Base-by-base conservation (phyloP, 2,329 filamentous ascomycete species). In the Fusarium falciforme region DNA sequence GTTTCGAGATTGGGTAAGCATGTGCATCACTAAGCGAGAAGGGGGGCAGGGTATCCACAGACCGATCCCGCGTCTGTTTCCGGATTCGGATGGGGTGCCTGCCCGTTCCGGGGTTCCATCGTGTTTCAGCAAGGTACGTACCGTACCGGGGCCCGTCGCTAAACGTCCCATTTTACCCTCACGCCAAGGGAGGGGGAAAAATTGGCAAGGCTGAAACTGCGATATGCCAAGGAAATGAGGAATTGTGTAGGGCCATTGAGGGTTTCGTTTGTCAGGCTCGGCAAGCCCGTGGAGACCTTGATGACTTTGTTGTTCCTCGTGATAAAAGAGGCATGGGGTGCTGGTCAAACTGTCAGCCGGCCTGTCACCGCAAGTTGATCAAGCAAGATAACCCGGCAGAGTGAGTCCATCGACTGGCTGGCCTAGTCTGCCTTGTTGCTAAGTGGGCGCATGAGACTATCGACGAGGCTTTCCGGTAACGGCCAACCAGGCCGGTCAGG, bases 391-490 rank as follows among this genome's bases (percentile, higher is more conserved):
- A 25, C 42, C 20, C 20, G 4, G 16, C 25, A 11, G 27, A 54
- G 5, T 31, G 17, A 31, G 17, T 54, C 11, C 47, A 6, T 20
- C 27, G 47, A 3, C 27, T n/a, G 47, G 10, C 27, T 29, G 47
- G 17, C 27, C 25, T 9, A 31, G 47, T 54, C 17, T 31, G 47
- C 47, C 27, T 54, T 11, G 47, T n/a, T 54, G 57, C 52, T 57
- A 57, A 36, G 33, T 57, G 22, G 54, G 35, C 35, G 54, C 54
- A 58, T 40, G 54, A 58, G 54, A 58, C 54, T 58, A 58, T 58
- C 35, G 54, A 58, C 12, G 52, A 57, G 52, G 31, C 52, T 35
- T 57, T 31, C 47, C 47, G 17, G 47, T 31, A 29, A 54, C 11
- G 27, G 27, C 27, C 29, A 57, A 20, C 52, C 20, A 57, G 52